A percentile compares a stretch with the other conserved stretches of the same genome.
These are phyloP conservation scores for Mycena citricolor DNA, from an alignment of 1,284 basidiomycete genomes.

Conservation along the genomic window DNA sequence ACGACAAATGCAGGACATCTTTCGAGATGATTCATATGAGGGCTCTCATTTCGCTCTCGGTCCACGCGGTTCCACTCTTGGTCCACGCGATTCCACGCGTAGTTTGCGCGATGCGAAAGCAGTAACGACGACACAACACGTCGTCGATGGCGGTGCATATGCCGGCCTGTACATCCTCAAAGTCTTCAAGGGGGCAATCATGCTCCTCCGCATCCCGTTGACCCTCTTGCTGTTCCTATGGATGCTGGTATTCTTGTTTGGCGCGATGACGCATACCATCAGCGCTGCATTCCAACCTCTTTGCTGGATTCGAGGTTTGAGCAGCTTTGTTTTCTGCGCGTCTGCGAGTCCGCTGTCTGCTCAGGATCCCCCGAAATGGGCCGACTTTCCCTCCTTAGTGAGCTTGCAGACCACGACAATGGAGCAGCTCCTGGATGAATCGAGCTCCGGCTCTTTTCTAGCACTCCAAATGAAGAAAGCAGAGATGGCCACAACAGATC, in stretches of 20 bases:
- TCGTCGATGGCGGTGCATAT: constrained; percentile 29
- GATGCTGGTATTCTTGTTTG: constrained; percentile 44
- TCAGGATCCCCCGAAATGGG: constrained; percentile 31
- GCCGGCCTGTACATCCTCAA: constrained; percentile 42
- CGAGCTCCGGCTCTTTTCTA: constrained; percentile 52
- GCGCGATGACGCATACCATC: constrained; percentile 39
- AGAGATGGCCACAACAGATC: constrained; percentile 66
- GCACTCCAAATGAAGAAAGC: no score
- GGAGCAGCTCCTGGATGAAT: constrained; percentile 56
- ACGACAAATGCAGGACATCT: no score
- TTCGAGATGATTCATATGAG: no score
- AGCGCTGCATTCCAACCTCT: constrained; percentile 49
- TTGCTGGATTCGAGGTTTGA: constrained; percentile 59
- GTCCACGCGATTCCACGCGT: no score
- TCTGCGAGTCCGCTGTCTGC: constrained; percentile 12
- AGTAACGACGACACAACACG: no score
- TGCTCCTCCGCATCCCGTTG: constrained; percentile 53
- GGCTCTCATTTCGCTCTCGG: no score
- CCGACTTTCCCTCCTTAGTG: constrained; percentile 59
- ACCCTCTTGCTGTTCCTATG: constrained; percentile 52
- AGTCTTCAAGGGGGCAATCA: no score
- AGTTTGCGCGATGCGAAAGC: no score
- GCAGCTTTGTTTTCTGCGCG: constrained; percentile 43
- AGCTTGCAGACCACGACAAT: constrained; percentile 58
- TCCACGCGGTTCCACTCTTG: no score